phyloP scores from a whole-genome alignment of 2,329 filamentous ascomycete genomes.

The Fusarium denticulatum region DNA sequence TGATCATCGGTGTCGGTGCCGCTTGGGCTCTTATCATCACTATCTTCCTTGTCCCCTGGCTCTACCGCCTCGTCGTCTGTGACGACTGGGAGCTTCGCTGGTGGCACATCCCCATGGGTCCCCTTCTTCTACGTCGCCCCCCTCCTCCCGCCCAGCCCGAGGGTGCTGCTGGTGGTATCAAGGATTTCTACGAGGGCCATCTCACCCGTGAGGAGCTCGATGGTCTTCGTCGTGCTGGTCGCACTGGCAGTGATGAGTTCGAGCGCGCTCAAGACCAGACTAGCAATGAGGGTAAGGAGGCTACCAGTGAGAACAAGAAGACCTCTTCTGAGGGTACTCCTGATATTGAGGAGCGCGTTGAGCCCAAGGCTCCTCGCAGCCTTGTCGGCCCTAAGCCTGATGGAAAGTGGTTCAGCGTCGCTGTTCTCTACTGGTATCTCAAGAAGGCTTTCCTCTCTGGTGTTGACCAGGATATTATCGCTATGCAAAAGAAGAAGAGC shows the following conservation, averaged over 20 bases:
- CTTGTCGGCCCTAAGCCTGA: slow-evolving; percentile 39
- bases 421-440: slow-evolving; percentile 40
- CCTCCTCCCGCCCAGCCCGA: slow-evolving; percentile 68
- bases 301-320: slow-evolving; percentile 35
- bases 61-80: slow-evolving; percentile 66
- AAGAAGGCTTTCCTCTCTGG: slow-evolving; percentile 40
- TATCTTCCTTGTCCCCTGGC: slow-evolving; percentile 67
- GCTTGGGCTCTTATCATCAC: slow-evolving; percentile 59
- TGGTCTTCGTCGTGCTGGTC: slow-evolving; percentile 49
- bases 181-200: slow-evolving; percentile 67
- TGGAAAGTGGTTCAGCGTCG: not conserved
- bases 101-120: slow-evolving; percentile 64
- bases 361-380: slow-evolving; percentile 27
- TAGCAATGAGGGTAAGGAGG: slow-evolving; percentile 40
- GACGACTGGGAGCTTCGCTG: slow-evolving; percentile 69
- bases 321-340: not conserved
- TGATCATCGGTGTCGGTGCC: slow-evolving; percentile 64
- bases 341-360: slow-evolving; percentile 5
- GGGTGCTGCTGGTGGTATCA: slow-evolving; percentile 65
- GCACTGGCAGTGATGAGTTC: slow-evolving; percentile 33
- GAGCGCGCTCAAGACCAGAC: slow-evolving; percentile 34
- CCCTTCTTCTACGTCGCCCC: slow-evolving; percentile 59
- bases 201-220: slow-evolving; percentile 63
- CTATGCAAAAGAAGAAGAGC: slow-evolving; percentile 53
- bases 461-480: slow-evolving; percentile 43